Evolutionary conservation across 106 monocot species (phyloP).

Genomic region (Dactylorhiza incarnata): DNA sequence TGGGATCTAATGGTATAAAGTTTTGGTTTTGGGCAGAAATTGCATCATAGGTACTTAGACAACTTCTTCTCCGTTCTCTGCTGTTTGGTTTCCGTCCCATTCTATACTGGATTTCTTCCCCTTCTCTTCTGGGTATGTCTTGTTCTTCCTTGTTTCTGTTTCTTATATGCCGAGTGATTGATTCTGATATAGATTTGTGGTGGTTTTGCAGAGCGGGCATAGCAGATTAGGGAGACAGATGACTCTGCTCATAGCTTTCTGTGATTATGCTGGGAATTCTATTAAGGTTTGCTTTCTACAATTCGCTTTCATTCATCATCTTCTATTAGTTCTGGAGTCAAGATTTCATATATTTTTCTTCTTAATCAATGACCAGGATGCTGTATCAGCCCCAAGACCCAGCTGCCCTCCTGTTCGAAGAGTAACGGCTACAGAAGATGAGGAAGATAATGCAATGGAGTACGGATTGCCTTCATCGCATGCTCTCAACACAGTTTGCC

Average conservation of each 20-base stretch:
- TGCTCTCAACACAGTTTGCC: conserved; percentile 67
- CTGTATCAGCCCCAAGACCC: conserved; percentile 54
- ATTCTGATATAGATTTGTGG: conserved; percentile 6
- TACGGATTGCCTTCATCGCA: conserved; percentile 62
- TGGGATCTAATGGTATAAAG: conserved; percentile 1
- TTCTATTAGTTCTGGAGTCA: neutral
- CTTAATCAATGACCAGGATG: conserved; percentile 20
- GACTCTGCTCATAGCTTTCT: conserved; percentile 80
- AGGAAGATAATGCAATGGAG: conserved; percentile 54
- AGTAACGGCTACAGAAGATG: conserved; percentile 37
- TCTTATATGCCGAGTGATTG: neutral
- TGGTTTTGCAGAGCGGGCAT: conserved; percentile 71
- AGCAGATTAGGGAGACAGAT: conserved; percentile 72
- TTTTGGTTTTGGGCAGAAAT: conserved; percentile 28
- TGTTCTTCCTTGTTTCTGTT: neutral
- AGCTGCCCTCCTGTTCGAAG: conserved; percentile 51
- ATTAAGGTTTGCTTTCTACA: conserved; percentile 48
- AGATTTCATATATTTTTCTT: too few species aligned
- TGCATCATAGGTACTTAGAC: conserved; percentile 46
- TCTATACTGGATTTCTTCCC: conserved; percentile 91
- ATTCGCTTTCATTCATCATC: neutral
- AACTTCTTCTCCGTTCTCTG: conserved; percentile 71
- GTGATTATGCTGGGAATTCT: conserved; percentile 75
- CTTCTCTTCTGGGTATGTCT: conserved; percentile 80
- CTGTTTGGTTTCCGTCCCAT: conserved; percentile 86